These are phyloP conservation scores for Paramecium caudatum DNA, from an alignment of 73 alveolate genomes.

Conservation along the genomic window DNA sequence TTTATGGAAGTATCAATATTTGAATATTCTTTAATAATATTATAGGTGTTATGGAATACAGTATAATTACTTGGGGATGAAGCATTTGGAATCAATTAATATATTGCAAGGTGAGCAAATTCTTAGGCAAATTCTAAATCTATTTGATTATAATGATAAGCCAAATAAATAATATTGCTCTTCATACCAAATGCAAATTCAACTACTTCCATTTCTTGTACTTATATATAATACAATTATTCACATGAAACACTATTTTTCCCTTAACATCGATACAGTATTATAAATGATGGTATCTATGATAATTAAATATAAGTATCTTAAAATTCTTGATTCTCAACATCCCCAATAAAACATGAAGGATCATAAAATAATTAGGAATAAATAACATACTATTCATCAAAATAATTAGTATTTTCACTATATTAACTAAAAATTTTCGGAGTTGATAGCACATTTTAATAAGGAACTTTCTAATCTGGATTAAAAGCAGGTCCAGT, in stretches of 20 bases:
- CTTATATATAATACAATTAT: background rate
- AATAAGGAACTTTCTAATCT: background rate
- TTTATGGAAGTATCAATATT: no score
- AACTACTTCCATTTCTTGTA: background rate
- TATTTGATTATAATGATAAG: no score
- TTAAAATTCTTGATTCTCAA: background rate
- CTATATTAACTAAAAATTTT: background rate
- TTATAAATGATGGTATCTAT: background rate
- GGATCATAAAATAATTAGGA: background rate
- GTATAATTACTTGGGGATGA: no score
- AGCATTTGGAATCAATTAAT: no score
- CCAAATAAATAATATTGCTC: no score
- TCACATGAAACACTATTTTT: background rate
- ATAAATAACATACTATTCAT: background rate
- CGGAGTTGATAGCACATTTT: background rate
- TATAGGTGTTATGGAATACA: no score
- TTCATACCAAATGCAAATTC: slow-evolving; percentile 14
- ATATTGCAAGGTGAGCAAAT: no score
- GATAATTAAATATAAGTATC: background rate
- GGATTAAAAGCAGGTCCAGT: background rate
- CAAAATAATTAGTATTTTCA: background rate
- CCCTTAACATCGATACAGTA: background rate
- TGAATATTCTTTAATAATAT: no score
- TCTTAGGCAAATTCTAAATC: no score
- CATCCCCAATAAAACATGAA: background rate